Evolutionary conservation across 2,329 filamentous ascomycete species (phyloP), one percentile per base, ranked within the genome.

Genomic region (Samsoniella hepiali): DNA sequence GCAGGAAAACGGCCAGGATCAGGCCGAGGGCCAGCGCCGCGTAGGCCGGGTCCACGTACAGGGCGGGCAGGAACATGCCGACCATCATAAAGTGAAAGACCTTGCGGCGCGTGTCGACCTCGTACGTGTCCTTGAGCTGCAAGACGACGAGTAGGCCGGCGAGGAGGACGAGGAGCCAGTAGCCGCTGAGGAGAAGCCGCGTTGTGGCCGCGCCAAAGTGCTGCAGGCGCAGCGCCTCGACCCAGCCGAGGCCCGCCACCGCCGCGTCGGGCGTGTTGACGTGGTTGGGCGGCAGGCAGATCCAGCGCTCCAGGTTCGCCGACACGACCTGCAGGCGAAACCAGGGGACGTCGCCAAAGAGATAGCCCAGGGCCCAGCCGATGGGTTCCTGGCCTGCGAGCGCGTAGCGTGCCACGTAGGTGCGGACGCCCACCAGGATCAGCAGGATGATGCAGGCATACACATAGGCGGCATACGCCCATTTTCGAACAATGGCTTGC

Each of bases 81-180:
- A 98, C 94, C 90, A 98, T 98, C 84, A 94, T 97, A 69, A 96
- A 96, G 75, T 99, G 95, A 74, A 99, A 99, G 31, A 98, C 91
- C 76, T 99, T 99, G 58, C 95, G 88, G 57, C 95, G 86, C 1
- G 95, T 99, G 76, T 99, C 95, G 54, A 99, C 94, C 76, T 97
- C 93, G 68, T 91, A 93, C 57, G 91, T 80, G 3, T 87, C 81
- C 47, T 89, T 91, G 44, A 96, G 83, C 49, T 83, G 85, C 59
- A 95, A 85, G 8, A 97, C 91, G 4, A 91, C 81, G 10, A 87
- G 77, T 42, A 98, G 82, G 1, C 94, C 95, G 1, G 86, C 72
- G 17, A 84, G 73, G 17, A 98, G 83, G 62, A 96, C 86, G 4
- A 76, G 68, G 1, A 88, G 67, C 81, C 89, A 98, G 79, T 97